Conservation (phyloP, 495 filamentous ascomycete species). For the Chaetomium cochliodes region DNA sequence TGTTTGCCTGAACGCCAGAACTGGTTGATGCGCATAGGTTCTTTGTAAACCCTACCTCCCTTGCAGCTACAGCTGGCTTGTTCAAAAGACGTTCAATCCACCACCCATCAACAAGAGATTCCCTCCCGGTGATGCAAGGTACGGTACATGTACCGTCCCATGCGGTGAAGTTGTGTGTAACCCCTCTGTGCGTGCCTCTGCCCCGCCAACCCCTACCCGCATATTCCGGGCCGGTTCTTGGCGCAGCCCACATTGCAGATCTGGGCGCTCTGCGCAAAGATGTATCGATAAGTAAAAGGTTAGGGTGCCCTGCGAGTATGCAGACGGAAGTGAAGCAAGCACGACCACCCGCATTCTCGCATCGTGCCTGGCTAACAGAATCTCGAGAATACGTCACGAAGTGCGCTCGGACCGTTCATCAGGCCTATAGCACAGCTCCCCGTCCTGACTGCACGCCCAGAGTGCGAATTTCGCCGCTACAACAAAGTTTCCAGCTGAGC, state of each 20-base stretch:
- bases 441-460: background rate
- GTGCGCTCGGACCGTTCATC: background rate
- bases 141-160: too few relatives aligned
- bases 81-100: too few relatives aligned
- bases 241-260: constrained; percentile 1
- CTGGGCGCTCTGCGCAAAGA: background rate
- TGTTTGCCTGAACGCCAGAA: too few relatives aligned
- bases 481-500: background rate
- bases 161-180: background rate
- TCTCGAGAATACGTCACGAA: background rate
- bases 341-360: constrained; percentile 3
- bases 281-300: constrained; percentile 39
- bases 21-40: too few relatives aligned
- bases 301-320: background rate
- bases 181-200: background rate
- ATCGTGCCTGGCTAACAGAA: constrained; percentile 1
- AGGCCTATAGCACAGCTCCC: background rate
- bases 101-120: too few relatives aligned
- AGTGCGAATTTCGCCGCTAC: background rate
- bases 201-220: background rate
- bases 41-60: too few relatives aligned
- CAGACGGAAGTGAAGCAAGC: constrained; percentile 5
- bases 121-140: too few relatives aligned
- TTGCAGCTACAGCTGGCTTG: too few relatives aligned
- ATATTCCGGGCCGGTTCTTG: constrained; percentile 1